A percentile compares a stretch with the other conserved stretches of the same genome.
These are phyloP conservation scores for Globisporangium polare DNA, from an alignment of 352 stramenopile genomes.

Conservation along the genomic window DNA sequence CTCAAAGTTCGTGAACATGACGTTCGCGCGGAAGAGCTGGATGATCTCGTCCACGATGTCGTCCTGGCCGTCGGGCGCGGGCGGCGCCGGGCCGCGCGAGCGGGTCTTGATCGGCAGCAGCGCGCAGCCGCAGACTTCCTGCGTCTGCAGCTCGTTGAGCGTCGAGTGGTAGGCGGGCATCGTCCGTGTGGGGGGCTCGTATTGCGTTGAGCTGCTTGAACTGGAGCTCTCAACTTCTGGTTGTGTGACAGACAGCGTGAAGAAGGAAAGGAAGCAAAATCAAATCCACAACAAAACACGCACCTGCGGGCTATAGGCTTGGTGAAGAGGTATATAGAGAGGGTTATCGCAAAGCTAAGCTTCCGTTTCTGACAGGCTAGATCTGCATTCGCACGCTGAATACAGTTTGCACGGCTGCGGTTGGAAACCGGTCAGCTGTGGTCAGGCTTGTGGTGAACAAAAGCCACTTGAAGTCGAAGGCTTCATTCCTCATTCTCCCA, in stretches of 20 bases:
- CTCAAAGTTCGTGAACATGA: slow-evolving; percentile 94
- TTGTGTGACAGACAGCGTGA: not conserved
- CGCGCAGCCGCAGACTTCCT: slow-evolving; percentile 84
- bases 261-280: not conserved
- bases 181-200: not conserved
- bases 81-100: slow-evolving; percentile 79
- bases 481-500: no score
- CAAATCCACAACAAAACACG: not conserved
- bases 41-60: slow-evolving; percentile 94
- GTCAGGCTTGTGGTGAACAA: no score
- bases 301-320: not conserved
- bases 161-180: slow-evolving; percentile 93
- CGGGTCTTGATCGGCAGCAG: slow-evolving; percentile 90
- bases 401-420: no score
- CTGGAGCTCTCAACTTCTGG: not conserved
- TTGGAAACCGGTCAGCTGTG: no score
- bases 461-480: no score
- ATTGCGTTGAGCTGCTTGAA: not conserved
- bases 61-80: slow-evolving; percentile 66
- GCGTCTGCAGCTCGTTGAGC: slow-evolving; percentile 63
- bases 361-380: no score
- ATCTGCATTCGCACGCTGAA: no score
- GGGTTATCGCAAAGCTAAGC: no score
- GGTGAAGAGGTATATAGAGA: not conserved
- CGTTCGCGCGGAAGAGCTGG: slow-evolving; percentile 91